phyloP scores from a whole-genome alignment of 257 asterid genomes.

The Plantago ovata region DNA sequence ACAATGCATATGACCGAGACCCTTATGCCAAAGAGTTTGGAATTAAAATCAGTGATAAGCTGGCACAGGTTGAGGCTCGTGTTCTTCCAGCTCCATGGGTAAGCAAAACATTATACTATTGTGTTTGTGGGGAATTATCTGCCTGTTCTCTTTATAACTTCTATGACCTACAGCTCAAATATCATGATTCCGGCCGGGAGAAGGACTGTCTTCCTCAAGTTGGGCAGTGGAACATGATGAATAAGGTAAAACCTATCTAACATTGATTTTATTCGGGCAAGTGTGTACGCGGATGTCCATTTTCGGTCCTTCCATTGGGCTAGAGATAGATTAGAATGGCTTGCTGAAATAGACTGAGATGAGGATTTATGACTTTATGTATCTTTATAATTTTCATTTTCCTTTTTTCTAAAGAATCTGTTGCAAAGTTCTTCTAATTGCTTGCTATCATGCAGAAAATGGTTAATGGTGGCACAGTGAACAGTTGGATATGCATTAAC shows the following conservation, averaged over 20 bases:
- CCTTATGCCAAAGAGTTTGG: constrained; percentile 89
- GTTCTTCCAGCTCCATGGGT: constrained; percentile 90
- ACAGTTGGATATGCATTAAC: constrained; percentile 80
- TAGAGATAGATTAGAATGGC: background rate
- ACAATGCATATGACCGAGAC: constrained; percentile 73
- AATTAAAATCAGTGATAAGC: constrained; percentile 71
- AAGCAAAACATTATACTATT: constrained; percentile 6
- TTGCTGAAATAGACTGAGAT: background rate
- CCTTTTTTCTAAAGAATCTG: background rate
- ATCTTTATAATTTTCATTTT: background rate
- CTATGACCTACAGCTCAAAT: constrained; percentile 60
- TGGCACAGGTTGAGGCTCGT: constrained; percentile 96
- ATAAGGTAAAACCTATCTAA: constrained; percentile 46
- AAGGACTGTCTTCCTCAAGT: constrained; percentile 85
- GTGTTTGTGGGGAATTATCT: background rate
- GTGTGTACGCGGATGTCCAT: background rate
- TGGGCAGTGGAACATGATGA: constrained; percentile 99
- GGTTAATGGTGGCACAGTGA: constrained; percentile 90
- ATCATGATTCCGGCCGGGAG: constrained; percentile 90
- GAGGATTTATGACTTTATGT: background rate
- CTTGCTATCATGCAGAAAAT: constrained; percentile 55
- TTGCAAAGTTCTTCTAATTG: constrained; percentile 8
- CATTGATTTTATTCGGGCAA: background rate
- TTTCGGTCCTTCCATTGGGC: background rate
- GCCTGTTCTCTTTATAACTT: background rate